Evolutionary conservation across 2,329 filamentous ascomycete species (phyloP), one percentile per base, ranked within the genome.

Genomic region (Corynespora cassiicola): DNA sequence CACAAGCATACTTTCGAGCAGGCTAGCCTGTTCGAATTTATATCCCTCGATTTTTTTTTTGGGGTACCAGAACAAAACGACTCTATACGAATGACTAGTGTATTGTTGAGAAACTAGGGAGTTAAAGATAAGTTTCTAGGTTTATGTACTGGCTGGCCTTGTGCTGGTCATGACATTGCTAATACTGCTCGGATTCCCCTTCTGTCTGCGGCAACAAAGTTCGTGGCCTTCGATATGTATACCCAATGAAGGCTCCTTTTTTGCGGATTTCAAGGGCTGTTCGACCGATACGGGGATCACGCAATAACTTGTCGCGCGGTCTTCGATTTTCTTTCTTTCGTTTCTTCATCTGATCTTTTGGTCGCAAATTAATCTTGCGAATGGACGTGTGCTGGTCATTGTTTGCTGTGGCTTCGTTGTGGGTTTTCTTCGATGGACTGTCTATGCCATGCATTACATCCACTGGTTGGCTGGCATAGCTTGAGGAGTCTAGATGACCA

Each of bases 201-300:
- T n/a, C n/a, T n/a, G n/a, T n/a, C 22, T 66, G 63, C 0, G 48
- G 38, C 22, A 68, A 31, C 10, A 57, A 58, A 25, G 65, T 65
- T 0, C 37, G 44, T 4, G 75, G 75, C 30, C 84, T 75, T 9
- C 84, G 80, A 76, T 94, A 97, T 2, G 87, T 89, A 64, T 99
- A 99, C 1, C 92, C 92, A 45, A 95, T 70, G 67, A 97, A 97
- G 0, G 90, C 90, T 17, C 81, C 87, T 63, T 79, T 80, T 69
- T 92, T 95, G 42, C 94, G 81, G 49, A 94, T 78, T 52, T 88
- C 84, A 66, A 97, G 73, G n/a, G 87, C 90, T 11, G 77, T 74
- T 25, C 76, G 77, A 25, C 82, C 85, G 6, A 86, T 79, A 7
- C 74, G 70, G 17, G 77, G 78, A 65, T 97, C 92, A 27, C 92